Conservation (phyloP, 768 basidiomycete species). For the Xerocomellus chrysenteron region DNA sequence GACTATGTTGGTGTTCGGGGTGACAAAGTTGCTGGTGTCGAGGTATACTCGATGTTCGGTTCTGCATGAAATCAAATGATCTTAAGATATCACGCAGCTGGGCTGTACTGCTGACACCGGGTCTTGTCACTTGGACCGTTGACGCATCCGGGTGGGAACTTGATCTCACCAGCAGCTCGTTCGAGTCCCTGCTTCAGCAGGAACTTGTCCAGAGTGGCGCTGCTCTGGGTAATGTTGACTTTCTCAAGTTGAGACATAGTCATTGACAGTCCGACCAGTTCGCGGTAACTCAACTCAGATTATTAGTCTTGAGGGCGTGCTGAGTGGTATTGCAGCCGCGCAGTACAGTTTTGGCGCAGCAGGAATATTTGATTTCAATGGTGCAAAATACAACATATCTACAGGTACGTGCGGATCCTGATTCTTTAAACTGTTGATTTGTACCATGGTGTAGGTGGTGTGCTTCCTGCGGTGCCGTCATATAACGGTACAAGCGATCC, state of each 20-base stretch:
- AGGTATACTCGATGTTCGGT: background rate
- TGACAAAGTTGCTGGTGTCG: constrained; percentile 13
- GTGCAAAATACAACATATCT: constrained; percentile 16
- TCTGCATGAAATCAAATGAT: background rate
- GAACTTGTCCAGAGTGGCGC: constrained; percentile 4
- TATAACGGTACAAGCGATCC: background rate
- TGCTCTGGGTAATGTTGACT: background rate
- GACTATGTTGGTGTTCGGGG: constrained; percentile 5
- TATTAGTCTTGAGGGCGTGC: constrained; percentile 1
- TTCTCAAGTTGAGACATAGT: background rate
- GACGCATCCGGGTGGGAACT: constrained; percentile 6
- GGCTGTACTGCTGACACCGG: constrained; percentile 12
- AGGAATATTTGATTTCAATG: constrained; percentile 17
- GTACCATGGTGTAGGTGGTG: background rate
- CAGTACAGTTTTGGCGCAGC: constrained; percentile 3
- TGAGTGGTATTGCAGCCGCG: constrained; percentile 19
- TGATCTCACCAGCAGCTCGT: constrained; percentile 3
- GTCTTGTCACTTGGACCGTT: background rate
- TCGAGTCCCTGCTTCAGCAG: background rate
- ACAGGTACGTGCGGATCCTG: constrained; percentile 1
- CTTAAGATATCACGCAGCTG: constrained; percentile 7
- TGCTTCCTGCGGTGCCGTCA: constrained; percentile 3
- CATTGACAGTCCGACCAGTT: background rate
- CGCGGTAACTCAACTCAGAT: constrained; percentile 15
- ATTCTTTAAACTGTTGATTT: background rate